phyloP scores from a whole-genome alignment of 805 yeast genomes.

The Ogataea siamensis region DNA sequence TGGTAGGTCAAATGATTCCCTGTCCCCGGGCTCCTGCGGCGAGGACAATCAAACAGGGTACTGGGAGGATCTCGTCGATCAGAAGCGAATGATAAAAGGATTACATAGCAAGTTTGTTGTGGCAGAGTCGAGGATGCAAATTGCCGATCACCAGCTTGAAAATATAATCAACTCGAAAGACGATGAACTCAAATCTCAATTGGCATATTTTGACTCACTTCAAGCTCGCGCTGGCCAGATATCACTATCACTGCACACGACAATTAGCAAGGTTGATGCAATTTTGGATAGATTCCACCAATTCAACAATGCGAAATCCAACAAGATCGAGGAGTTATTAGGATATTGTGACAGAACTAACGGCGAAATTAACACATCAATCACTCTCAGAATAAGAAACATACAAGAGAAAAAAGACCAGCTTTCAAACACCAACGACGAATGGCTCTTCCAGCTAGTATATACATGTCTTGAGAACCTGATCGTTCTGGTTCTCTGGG shows the following conservation, averaged over 20 bases:
- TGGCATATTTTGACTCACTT: constrained; percentile 30
- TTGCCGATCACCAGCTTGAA: constrained; percentile 17
- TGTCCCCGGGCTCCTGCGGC: constrained; percentile 6
- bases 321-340: constrained; percentile 56
- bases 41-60: constrained; percentile 9
- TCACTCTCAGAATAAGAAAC: constrained; percentile 58
- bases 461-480: constrained; percentile 50
- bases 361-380: constrained; percentile 71
- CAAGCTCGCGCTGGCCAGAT: constrained; percentile 30
- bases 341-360: constrained; percentile 65
- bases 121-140: constrained; percentile 21
- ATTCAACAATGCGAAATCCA: constrained; percentile 28
- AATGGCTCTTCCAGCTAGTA: constrained; percentile 36
- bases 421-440: constrained; percentile 31
- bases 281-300: constrained; percentile 23
- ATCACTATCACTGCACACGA: constrained; percentile 15
- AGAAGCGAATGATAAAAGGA: constrained; percentile 14
- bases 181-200: constrained; percentile 25
- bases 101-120: constrained; percentile 15
- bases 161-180: constrained; percentile 22
- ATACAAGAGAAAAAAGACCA: constrained; percentile 48
- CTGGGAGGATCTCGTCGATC: constrained; percentile 15
- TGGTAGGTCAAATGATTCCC: constrained; percentile 15
- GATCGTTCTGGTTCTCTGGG: constrained; percentile 50
- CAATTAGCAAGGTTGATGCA: constrained; percentile 23